Conservation (phyloP, 163 green algal genomes). For the Volvox carteri region DNA sequence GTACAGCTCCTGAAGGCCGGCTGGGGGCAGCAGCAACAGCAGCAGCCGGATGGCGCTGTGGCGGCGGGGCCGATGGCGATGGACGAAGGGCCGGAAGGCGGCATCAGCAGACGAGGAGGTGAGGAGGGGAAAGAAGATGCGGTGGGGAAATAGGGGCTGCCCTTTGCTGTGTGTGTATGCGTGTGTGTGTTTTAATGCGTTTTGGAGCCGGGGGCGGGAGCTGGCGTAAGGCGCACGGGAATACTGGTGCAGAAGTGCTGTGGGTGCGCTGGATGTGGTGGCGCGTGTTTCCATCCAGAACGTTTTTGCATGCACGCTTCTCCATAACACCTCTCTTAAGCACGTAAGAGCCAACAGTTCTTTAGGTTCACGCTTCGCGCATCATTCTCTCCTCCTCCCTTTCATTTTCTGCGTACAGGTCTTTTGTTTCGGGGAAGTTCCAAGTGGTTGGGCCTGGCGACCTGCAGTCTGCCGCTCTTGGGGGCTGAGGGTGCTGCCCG, state of each 20-base stretch:
- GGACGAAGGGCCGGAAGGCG: neutral
- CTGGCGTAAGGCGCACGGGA: no score
- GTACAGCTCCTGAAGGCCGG: neutral
- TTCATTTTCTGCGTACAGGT: conserved; percentile 40
- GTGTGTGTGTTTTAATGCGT: neutral
- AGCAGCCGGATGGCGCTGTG: neutral
- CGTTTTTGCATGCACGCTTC: no score
- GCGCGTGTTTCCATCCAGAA: no score
- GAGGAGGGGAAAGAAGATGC: no score
- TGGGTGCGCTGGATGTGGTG: no score
- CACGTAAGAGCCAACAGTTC: no score
- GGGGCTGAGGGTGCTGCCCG: neutral
- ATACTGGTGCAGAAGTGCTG: no score
- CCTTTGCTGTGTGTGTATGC: no score
- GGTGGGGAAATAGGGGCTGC: no score
- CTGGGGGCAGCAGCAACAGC: neutral
- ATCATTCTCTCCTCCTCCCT: no score
- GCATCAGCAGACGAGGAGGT: neutral
- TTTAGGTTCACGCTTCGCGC: no score
- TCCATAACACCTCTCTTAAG: no score
- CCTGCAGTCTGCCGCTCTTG: neutral
- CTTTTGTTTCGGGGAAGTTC: conserved; percentile 46
- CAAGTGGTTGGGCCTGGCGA: conserved; percentile 51
- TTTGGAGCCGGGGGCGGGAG: neutral
- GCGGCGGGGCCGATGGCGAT: neutral